Evolutionary conservation across 23 red algal genomes (phyloP).

Genomic region (Cyanidioschyzon merolae): DNA sequence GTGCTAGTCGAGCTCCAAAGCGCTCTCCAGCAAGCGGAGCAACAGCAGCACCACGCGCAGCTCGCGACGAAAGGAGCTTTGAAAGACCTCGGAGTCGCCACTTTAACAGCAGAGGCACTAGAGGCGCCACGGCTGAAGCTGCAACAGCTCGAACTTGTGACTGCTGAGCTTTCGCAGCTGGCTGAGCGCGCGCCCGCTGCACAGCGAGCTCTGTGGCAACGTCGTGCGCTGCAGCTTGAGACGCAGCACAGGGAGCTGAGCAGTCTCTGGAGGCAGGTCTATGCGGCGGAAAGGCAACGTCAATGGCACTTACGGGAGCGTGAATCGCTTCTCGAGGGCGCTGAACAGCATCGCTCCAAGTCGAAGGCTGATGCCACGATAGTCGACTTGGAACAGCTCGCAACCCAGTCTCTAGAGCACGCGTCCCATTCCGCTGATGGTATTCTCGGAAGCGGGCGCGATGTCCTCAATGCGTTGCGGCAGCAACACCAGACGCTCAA

Average conservation of each 20-base stretch:
- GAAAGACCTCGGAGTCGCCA: too few relatives aligned
- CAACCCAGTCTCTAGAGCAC: not conserved
- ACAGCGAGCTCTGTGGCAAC: not conserved
- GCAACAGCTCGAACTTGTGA: not conserved
- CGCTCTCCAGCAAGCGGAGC: not conserved
- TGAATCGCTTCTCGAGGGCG: not conserved
- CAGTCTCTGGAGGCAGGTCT: not conserved
- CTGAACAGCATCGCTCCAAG: not conserved
- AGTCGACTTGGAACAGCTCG: not conserved
- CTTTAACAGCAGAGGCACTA: not conserved
- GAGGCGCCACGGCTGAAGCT: not conserved
- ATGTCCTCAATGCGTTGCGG: not conserved
- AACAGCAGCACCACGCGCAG: not conserved
- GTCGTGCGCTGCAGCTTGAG: not conserved
- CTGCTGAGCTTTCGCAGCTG: not conserved
- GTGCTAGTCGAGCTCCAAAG: not conserved
- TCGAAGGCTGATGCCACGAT: not conserved
- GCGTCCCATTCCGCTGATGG: not conserved
- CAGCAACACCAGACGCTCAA: slow-evolving; percentile 13
- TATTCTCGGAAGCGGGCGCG: not conserved
- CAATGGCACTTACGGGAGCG: not conserved
- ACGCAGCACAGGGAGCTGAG: not conserved
- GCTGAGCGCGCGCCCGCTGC: not conserved
- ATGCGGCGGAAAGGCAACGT: not conserved
- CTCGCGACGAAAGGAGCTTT: too few relatives aligned